Evolutionary conservation across 2,329 filamentous ascomycete genomes (phyloP), one percentile per base, ranked within the genome.

Genomic region (Ceratocystis alfenasii): DNA sequence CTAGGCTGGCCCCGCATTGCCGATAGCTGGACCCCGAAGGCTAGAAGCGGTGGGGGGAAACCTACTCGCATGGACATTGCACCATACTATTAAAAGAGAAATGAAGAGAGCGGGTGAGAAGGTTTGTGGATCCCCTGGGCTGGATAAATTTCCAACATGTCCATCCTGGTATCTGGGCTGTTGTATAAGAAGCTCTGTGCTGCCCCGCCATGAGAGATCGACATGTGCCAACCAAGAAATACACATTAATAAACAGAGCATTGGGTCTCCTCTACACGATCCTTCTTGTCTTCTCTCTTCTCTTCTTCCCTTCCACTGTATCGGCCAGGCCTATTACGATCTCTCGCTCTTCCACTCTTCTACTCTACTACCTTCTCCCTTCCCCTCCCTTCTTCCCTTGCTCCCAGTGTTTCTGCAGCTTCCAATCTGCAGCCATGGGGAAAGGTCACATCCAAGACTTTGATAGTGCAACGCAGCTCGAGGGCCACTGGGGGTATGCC

Each of bases 401-500:
- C 53, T 12, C 17, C 41, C 20, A 28, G 44, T 12, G 50, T 65
- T 20, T 46, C 20, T 22, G 22, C 53, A 25, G n/a, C 25, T 6
- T 10, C 22, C 12, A 5, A n/a, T 57, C 44, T 30, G 15, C 30
- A 36, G 64, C 68, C 72, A 65, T 65, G 63, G 30, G 45, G 20
- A 41, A 53, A 45, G 55, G 72, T 30, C 77, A 78, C 68, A 79
- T 79, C 67, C 78, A 80, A 68, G 75, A 79, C 66, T 73, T 74
- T 67, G 73, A 69, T 33, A 72, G 73, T 10, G 76, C 74, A n/a
- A 69, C 69, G 33, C 64, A 66, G n/a, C 66, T 76, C 15, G 73
- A 77, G 65, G 73, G 73, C 46, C 77, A 80, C 70, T 80, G 78
- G 78, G 78, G 78, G 55, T 80, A 80, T 66, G 74, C 74, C n/a